Conservation (phyloP, 139 green algal species). For the Auxenochlorella pyrenoidosa region DNA sequence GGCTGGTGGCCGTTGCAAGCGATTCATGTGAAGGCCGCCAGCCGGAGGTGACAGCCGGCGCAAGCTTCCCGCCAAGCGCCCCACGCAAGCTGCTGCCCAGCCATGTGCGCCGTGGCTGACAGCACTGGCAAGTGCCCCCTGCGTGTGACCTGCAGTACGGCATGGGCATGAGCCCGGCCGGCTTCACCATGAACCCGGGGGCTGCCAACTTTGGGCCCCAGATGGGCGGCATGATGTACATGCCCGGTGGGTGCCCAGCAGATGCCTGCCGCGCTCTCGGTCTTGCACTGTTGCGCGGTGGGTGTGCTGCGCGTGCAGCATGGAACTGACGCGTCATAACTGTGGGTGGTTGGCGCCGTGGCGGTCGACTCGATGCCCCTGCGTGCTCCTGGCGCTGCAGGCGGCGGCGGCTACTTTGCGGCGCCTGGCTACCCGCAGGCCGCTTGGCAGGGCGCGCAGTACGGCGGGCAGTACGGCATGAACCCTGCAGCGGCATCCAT, state of each 20-base stretch:
- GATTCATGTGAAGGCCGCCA: too few species aligned
- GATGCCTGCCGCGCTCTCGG: too few species aligned
- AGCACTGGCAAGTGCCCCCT: not conserved
- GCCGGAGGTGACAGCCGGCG: too few species aligned
- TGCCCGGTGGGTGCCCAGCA: not conserved
- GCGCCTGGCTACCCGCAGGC: not conserved
- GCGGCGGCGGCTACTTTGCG: not conserved
- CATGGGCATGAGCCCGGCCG: not conserved
- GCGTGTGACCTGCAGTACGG: not conserved
- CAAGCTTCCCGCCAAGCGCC: too few species aligned
- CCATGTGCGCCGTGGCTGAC: not conserved
- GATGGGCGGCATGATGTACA: constrained; percentile 12
- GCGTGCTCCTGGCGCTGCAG: too few species aligned
- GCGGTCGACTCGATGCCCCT: too few species aligned
- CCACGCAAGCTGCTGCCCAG: too few species aligned
- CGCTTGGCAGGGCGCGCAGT: not conserved
- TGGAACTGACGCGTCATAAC: too few species aligned
- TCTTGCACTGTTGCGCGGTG: too few species aligned
- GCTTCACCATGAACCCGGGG: constrained; percentile 24
- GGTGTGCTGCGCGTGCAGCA: too few species aligned
- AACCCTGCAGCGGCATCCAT: not conserved
- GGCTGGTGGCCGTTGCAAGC: too few species aligned
- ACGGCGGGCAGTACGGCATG: constrained; percentile 5
- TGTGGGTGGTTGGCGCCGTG: too few species aligned
- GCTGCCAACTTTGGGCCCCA: not conserved